Percentiles rank a stretch among this genome's conserved stretches.
These are phyloP conservation scores for Hypoxylon sp. DNA, from an alignment of 2,329 filamentous ascomycete genomes.

Conservation along the genomic window DNA sequence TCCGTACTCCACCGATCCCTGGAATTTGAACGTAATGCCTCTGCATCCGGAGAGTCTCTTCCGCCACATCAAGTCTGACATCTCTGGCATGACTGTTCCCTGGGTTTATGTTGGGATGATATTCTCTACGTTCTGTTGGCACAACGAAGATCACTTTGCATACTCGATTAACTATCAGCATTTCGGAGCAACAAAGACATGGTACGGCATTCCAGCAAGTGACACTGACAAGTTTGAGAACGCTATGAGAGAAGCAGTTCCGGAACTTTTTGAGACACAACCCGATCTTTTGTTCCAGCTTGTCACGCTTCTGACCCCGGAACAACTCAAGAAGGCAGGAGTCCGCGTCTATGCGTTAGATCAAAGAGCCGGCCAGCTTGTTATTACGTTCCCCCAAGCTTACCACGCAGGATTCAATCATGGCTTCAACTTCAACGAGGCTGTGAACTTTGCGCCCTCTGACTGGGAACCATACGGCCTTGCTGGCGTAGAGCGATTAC, in stretches of 20 bases:
- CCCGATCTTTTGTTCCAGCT: constrained; percentile 96
- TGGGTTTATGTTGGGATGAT: constrained; percentile 99
- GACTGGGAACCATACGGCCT: constrained; percentile 97
- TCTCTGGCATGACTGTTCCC: constrained; percentile 98
- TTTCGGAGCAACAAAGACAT: constrained; percentile 97
- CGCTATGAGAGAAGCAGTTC: constrained; percentile 95
- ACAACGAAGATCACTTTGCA: constrained; percentile 97
- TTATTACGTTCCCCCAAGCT: constrained; percentile 95
- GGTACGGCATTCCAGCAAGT: constrained; percentile 96
- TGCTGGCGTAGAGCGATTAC: constrained; percentile 86
- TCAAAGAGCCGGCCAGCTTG: constrained; percentile 94
- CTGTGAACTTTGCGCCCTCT: constrained; percentile 94
- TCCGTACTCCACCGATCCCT: constrained; percentile 88
- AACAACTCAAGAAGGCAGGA: constrained; percentile 91
- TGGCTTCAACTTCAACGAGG: constrained; percentile 98
- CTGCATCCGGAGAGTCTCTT: constrained; percentile 93
- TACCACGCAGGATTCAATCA: constrained; percentile 99
- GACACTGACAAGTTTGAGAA: constrained; percentile 96
- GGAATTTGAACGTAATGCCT: constrained; percentile 95
- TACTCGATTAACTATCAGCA: constrained; percentile 99
- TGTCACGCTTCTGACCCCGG: constrained; percentile 94
- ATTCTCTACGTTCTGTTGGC: constrained; percentile 99
- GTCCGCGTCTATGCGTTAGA: constrained; percentile 96
- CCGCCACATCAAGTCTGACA: constrained; percentile 96
- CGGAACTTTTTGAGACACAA: constrained; percentile 96